phyloP scores from a whole-genome alignment of 768 basidiomycete genomes.

The Lentinula sp. region DNA sequence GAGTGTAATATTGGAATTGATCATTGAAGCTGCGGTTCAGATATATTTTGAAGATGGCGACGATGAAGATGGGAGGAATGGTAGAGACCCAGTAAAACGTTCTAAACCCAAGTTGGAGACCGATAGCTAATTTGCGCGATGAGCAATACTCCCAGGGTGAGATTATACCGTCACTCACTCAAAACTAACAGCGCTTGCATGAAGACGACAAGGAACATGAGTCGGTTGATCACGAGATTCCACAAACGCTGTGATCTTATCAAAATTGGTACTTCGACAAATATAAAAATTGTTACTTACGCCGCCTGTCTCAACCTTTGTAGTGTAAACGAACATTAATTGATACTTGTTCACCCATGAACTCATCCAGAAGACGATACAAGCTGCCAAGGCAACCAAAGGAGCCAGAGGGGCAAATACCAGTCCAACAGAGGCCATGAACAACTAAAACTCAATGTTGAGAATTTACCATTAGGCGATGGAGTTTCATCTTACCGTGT shows the following conservation, averaged over 20 bases:
- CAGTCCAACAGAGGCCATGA: conserved; percentile 90
- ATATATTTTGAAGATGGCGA: conserved; percentile 81
- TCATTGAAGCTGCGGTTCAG: conserved; percentile 61
- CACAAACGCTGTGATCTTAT: conserved; percentile 62
- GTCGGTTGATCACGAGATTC: conserved; percentile 90
- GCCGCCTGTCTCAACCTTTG: conserved; percentile 90
- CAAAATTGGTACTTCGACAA: neutral
- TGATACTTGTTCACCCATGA: conserved; percentile 94
- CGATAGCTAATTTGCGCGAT: conserved; percentile 54
- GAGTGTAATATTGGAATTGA: conserved; percentile 79
- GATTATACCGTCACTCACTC: conserved; percentile 48
- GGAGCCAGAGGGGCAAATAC: conserved; percentile 95
- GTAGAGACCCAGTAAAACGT: conserved; percentile 77
- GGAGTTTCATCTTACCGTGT: conserved; percentile 2
- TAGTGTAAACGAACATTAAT: conserved; percentile 89
- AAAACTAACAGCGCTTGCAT: conserved; percentile 88
- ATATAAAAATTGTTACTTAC: conserved; percentile 37
- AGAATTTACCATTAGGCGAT: neutral
- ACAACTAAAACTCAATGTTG: conserved; percentile 39
- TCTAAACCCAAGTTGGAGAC: conserved; percentile 69
- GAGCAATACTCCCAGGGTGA: conserved; percentile 7
- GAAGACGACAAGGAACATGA: conserved; percentile 69
- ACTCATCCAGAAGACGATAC: conserved; percentile 81
- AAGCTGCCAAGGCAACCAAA: conserved; percentile 76
- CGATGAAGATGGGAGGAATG: conserved; percentile 81